Base-by-base conservation (phyloP, 441 rosid species). In the Euphorbia schlechtendalii region DNA sequence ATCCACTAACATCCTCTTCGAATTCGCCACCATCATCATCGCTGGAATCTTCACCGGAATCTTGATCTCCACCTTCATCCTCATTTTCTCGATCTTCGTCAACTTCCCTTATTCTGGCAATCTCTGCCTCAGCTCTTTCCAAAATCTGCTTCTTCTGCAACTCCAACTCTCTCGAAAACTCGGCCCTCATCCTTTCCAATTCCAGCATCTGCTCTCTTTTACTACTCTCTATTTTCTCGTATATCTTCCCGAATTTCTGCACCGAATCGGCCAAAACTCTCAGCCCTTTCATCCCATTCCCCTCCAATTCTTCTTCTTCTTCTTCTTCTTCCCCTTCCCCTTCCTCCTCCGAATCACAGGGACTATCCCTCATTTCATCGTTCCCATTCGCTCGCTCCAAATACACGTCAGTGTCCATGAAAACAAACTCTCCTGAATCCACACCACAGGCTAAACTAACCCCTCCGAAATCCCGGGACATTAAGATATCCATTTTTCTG, bases 301-400 rank as follows among this genome's bases (percentile, higher is more conserved):
- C 60, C 5, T 67, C 52, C 74, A 70, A 20, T 75, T 74, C 4
- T 74, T 80, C 30, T 81, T 81, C n/a, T n/a, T n/a, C n/a, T n/a
- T 69, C 59, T 48, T 78, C 77, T 1, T 78, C 80, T 43, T 80
- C 82, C 34, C 79, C 82, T 0, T 82, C 89, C 4, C 20, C 51
- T 1, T 76, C 82, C 20, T 80, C 80, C 65, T 88, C 92, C 0
- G 96, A 87, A 68, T 84, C 80, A 20, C 82, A 87, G 0, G 96
- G 95, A 73, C 93, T 93, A 76, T 88, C 96, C 79, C 89, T 84
- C 91, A 83, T 83, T 78, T 84, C 89, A 74, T 93, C 96, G 69
- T 81, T 79, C 56, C 88, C 86, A 61, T 90, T 88, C 0, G 90
- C 83, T 15, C 82, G 83, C 61, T 87, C 88, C 76, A 85, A 71